These are phyloP conservation scores for Ogataea hybrid DNA, from an alignment of 1,139 yeast genomes.

Conservation along the genomic window DNA sequence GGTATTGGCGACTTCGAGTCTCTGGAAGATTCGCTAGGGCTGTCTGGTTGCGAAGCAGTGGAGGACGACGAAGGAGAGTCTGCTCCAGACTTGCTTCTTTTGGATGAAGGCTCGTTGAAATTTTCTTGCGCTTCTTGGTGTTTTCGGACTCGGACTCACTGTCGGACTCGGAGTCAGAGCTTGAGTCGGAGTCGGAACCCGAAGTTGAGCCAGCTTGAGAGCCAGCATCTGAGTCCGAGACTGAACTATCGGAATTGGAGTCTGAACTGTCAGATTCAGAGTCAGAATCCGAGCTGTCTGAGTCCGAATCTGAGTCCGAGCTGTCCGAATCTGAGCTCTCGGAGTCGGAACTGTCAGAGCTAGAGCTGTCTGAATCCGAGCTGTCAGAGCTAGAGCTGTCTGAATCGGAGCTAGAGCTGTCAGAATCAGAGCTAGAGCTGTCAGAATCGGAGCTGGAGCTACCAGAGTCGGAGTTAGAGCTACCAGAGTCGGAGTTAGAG, in stretches of 20 bases:
- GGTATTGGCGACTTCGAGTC: conserved; percentile 38
- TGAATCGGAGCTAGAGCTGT: conserved; percentile 16
- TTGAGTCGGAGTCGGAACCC: conserved; percentile 16
- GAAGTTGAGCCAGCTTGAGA: conserved; percentile 10
- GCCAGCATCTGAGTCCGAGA: conserved; percentile 17
- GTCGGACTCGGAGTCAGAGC: conserved; percentile 16
- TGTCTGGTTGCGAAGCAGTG: conserved; percentile 21
- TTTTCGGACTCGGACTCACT: conserved; percentile 18
- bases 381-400: conserved; percentile 17
- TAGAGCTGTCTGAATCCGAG: conserved; percentile 19
- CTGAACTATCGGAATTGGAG: too few relatives aligned
- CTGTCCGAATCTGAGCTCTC: conserved; percentile 16
- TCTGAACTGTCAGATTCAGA: too few relatives aligned
- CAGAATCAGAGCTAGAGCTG: too few relatives aligned
- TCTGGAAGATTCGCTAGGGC: conserved; percentile 10
- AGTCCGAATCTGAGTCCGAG: neutral
- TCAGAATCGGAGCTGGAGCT: too few relatives aligned
- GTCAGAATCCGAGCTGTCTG: conserved; percentile 19
- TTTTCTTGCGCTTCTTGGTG: conserved; percentile 24
- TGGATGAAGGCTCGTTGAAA: conserved; percentile 7
- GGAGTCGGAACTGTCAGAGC: conserved; percentile 17
- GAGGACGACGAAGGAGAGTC: conserved; percentile 18
- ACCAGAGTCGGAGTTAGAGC: conserved; percentile 10
- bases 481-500: conserved; percentile 10
- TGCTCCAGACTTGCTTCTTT: conserved; percentile 24